Base-by-base conservation (phyloP, 2,329 filamentous ascomycete species). In the Akanthomyces muscarius region DNA sequence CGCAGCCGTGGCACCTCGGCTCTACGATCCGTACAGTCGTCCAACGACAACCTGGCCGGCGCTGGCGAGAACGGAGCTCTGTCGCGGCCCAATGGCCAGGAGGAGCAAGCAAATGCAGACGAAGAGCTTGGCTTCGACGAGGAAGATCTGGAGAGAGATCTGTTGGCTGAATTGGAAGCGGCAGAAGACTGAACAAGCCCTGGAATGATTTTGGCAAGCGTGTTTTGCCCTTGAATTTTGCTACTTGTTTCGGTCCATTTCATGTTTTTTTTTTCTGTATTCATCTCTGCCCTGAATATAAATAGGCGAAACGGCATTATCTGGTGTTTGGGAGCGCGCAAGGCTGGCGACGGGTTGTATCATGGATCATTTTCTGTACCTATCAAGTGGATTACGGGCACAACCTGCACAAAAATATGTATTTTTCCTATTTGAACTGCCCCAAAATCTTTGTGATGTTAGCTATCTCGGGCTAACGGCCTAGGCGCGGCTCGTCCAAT, bases 121-220 rank as follows among this genome's bases (percentile, higher is more conserved):
- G 71, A 73, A 47, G 72, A 72, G 8, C 73, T 73, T n/a, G 79
- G 79, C 48, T 74, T 78, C 57, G 79, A 81, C 51, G 82, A 84
- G 11, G 82, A 83, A 61, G 86, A 87, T 68, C 73, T 88, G 56
- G 87, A 88, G 72, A 83, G 84, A 44, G 86, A 88, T 68, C 78
- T 89, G 71, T 76, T 86, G 69, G 85, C 85, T 1, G 86, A 84
- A 66, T 76, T 87, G 66, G 84, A 86, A 68, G 73, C 73, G 4
- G 74, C 61, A 76, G 55, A 76, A n/a, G 58, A 52, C 13, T 64
- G 41, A 58, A 38, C 8, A 51, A 28, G 33, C 10, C 10, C 41
- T 47, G 14, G 21, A 33, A 41, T 21, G 23, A 42, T 45, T 21
- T 45, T 63, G 50, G 21, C 54, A 48, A 60, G 55, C 62, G 50